phyloP scores from a whole-genome alignment of 805 yeast genomes.

The Yamadazyma kitorensis region DNA sequence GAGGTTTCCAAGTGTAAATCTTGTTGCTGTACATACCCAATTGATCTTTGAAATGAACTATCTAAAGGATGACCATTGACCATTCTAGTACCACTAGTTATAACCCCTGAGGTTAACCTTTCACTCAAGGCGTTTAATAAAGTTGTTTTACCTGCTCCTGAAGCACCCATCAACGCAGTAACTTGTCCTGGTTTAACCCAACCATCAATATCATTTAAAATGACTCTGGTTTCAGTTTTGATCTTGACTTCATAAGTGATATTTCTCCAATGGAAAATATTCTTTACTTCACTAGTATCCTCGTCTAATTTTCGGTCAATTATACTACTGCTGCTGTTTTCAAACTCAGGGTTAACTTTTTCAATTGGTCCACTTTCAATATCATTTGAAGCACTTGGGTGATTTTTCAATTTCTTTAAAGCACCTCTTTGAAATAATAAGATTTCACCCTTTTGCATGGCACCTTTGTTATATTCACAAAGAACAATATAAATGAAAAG shows the following conservation, averaged over 20 bases:
- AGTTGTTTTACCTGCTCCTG: constrained; percentile 87
- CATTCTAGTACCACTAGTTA: constrained; percentile 59
- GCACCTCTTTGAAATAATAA: constrained; percentile 26
- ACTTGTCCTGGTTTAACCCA: constrained; percentile 79
- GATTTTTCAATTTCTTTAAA: constrained; percentile 26
- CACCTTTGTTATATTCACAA: constrained; percentile 40
- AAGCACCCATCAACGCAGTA: constrained; percentile 82
- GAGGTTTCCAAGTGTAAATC: constrained; percentile 69
- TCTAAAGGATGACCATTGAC: constrained; percentile 68
- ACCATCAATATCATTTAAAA: constrained; percentile 49
- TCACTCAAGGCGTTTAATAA: constrained; percentile 70
- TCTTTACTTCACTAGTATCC: constrained; percentile 4
- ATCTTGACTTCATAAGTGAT: constrained; percentile 37
- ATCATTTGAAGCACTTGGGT: constrained; percentile 16
- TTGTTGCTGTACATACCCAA: constrained; percentile 81
- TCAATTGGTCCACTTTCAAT: constrained; percentile 22
- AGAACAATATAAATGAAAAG: constrained; percentile 31
- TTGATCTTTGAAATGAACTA: constrained; percentile 68
- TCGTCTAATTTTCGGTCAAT: not conserved
- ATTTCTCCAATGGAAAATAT: constrained; percentile 39
- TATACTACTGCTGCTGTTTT: not conserved
- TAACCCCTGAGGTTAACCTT: constrained; percentile 69
- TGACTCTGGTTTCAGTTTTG: constrained; percentile 34
- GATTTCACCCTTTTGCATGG: constrained; percentile 45
- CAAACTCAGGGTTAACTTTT: constrained; percentile 18